Evolutionary conservation across 2,329 filamentous ascomycete species (phyloP).

Genomic region (Plenodomus tracheiphilus): DNA sequence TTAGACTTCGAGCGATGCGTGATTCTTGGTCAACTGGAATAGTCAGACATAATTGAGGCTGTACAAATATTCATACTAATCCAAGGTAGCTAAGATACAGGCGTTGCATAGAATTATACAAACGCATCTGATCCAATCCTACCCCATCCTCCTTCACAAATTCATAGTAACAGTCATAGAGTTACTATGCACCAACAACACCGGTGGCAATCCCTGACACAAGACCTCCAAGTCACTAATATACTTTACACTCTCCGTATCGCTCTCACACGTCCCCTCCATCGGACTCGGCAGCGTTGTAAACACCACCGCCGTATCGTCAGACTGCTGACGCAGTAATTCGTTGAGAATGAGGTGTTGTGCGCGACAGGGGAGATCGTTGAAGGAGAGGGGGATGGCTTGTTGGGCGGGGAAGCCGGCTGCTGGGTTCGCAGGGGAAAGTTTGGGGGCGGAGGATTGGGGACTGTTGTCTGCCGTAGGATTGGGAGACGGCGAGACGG

Average conservation of each 20-base stretch:
- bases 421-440: conserved; percentile 18
- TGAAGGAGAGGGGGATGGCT: conserved; percentile 75
- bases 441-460: conserved; percentile 1
- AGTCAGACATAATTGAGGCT: too few relatives aligned
- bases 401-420: conserved; percentile 61
- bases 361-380: conserved; percentile 80
- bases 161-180: conserved; percentile 87
- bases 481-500: conserved; percentile 4
- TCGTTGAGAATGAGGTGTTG: conserved; percentile 89
- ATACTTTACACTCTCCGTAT: conserved; percentile 72
- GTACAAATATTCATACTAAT: too few relatives aligned
- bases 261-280: conserved; percentile 73
- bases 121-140: too few relatives aligned
- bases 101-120: too few relatives aligned
- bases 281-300: conserved; percentile 81
- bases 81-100: too few relatives aligned
- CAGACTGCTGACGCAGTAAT: conserved; percentile 61
- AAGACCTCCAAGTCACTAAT: conserved; percentile 77
- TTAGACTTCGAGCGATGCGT: too few relatives aligned
- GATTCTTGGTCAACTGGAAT: too few relatives aligned
- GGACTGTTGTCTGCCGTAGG: conserved; percentile 6
- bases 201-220: conserved; percentile 74
- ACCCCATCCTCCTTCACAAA: conserved; percentile 49
- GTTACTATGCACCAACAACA: conserved; percentile 80
- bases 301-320: conserved; percentile 72